phyloP scores from a whole-genome alignment of 345 rosid genomes.

The Eucalyptus curtisii region DNA sequence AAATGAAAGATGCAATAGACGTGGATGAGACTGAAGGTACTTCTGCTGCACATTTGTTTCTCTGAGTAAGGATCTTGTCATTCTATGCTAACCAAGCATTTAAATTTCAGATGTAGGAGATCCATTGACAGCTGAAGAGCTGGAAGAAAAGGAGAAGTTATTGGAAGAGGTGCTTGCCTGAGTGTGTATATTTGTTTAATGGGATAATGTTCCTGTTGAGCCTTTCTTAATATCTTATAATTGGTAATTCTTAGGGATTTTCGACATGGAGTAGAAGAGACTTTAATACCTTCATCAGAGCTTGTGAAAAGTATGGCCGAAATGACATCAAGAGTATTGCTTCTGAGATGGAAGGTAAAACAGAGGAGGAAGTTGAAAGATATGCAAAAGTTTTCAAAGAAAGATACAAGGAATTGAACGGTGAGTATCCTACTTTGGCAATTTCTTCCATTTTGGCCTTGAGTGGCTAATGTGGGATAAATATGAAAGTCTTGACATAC shows the following conservation, averaged over 20 bases:
- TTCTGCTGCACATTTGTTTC: neutral
- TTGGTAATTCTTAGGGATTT: constrained; percentile 51
- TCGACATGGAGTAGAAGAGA: constrained; percentile 97
- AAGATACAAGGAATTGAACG: constrained; percentile 81
- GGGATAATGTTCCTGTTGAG: neutral
- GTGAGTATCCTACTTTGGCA: constrained; percentile 8
- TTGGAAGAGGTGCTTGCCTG: constrained; percentile 65
- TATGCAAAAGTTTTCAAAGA: constrained; percentile 82
- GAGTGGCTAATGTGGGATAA: neutral
- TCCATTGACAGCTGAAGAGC: constrained; percentile 92
- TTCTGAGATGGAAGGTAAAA: constrained; percentile 92
- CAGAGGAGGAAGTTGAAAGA: constrained; percentile 88
- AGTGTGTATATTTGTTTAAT: neutral
- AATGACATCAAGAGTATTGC: constrained; percentile 73
- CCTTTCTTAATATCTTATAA: neutral
- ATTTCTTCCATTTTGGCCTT: neutral
- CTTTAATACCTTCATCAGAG: constrained; percentile 77
- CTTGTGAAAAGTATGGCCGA: constrained; percentile 97
- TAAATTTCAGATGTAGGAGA: constrained; percentile 56
- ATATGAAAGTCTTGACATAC: neutral
- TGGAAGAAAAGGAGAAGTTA: constrained; percentile 85
- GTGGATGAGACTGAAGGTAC: constrained; percentile 97
- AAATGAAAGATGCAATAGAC: constrained; percentile 85
- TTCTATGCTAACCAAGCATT: constrained; percentile 6
- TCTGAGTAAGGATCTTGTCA: neutral